A percentile compares a stretch with the other conserved stretches of the same genome.
These are phyloP conservation scores for Fraxinus pennsylvanica DNA, from an alignment of 257 asterid genomes.

Conservation along the genomic window DNA sequence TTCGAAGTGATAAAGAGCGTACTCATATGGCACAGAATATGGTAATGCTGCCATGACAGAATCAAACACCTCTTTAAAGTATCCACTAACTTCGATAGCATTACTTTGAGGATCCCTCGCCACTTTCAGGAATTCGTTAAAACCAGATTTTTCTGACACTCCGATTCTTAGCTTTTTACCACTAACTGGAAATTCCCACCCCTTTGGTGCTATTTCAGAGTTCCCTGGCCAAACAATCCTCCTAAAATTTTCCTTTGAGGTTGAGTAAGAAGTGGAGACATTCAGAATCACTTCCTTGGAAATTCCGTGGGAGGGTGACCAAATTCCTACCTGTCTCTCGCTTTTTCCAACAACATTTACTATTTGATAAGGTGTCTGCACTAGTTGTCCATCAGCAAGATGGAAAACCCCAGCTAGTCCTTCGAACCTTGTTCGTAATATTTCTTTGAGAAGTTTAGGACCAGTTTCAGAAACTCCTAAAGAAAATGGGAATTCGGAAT, in stretches of 20 bases:
- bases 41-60: constrained; percentile 43
- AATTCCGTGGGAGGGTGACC: constrained; percentile 35
- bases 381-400: constrained; percentile 28
- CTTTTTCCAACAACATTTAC: constrained; percentile 27
- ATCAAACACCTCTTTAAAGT: constrained; percentile 35
- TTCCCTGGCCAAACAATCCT: constrained; percentile 41
- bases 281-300: constrained; percentile 23
- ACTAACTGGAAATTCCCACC: constrained; percentile 38
- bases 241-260: constrained; percentile 9
- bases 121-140: constrained; percentile 26
- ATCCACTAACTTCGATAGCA: constrained; percentile 33
- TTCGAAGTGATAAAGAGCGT: constrained; percentile 22
- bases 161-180: constrained; percentile 34
- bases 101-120: constrained; percentile 27
- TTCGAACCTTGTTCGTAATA: constrained; percentile 22
- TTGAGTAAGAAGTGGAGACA: background rate
- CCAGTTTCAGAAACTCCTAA: constrained; percentile 30
- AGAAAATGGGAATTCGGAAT: constrained; percentile 14
- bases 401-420: constrained; percentile 35
- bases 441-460: constrained; percentile 24
- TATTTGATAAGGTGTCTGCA: constrained; percentile 24
- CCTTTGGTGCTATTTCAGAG: constrained; percentile 32
- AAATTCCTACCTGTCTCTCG: constrained; percentile 38
- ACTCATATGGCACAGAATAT: constrained; percentile 39
- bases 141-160: constrained; percentile 30